Percentiles rank a stretch among this genome's conserved stretches.
Evolutionary conservation across 176 grass and related monocot genomes (phyloP).

Genomic region (Rhynchospora tenuis): DNA sequence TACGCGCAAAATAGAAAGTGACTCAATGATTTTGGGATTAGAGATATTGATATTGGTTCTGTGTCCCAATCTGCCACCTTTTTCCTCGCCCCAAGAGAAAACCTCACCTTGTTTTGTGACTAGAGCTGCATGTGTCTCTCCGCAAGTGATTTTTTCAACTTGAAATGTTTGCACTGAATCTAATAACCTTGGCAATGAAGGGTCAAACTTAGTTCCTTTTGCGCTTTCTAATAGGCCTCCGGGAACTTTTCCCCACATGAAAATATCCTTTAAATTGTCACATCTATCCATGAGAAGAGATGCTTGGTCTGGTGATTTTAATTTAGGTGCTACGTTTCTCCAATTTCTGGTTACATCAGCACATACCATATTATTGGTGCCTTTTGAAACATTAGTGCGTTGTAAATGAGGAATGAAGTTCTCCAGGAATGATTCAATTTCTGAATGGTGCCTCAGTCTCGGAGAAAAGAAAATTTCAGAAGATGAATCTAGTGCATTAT

Average conservation of each 20-base stretch:
- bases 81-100: conserved; percentile 87
- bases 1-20: conserved; percentile 56
- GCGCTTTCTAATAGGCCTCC: conserved; percentile 36
- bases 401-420: conserved; percentile 56
- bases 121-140: conserved; percentile 74
- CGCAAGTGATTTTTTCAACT: conserved; percentile 62
- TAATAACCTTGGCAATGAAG: conserved; percentile 73
- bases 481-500: conserved; percentile 47
- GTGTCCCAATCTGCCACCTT: conserved; percentile 61
- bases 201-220: conserved; percentile 33
- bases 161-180: conserved; percentile 56
- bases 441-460: conserved; percentile 56
- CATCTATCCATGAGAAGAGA: conserved; percentile 31
- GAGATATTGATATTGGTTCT: conserved; percentile 46
- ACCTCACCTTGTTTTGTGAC: conserved; percentile 91
- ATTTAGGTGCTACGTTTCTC: conserved; percentile 42
- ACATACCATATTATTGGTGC: conserved; percentile 32
- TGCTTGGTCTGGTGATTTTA: conserved; percentile 42
- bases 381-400: conserved; percentile 33
- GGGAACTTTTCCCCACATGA: conserved; percentile 67
- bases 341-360: conserved; percentile 32
- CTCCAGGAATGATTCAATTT: conserved; percentile 71
- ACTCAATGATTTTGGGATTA: conserved; percentile 47
- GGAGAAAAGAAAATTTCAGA: conserved; percentile 61
- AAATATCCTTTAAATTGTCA: conserved; percentile 76